phyloP scores from a whole-genome alignment of 106 monocot genomes.

The Platanthera guangdongensis region DNA sequence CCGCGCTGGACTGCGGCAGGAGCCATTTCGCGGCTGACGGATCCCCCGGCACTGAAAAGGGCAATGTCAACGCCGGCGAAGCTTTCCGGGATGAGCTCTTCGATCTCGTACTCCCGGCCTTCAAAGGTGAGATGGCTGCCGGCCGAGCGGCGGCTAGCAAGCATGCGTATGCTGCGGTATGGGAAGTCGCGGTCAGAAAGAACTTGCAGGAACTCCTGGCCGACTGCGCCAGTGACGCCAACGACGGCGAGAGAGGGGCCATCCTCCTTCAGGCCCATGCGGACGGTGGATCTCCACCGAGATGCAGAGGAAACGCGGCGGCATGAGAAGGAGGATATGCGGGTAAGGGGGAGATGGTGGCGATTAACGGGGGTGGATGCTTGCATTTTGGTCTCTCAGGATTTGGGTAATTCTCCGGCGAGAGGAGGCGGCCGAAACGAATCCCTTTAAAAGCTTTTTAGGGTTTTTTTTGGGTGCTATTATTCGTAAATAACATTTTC shows the following conservation, averaged over 20 bases:
- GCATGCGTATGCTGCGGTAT: conserved; percentile 64
- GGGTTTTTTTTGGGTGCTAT: conserved; percentile 6
- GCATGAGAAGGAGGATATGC: neutral
- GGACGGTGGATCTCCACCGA: conserved; percentile 13
- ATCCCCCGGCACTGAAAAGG: conserved; percentile 83
- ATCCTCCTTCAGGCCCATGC: conserved; percentile 54
- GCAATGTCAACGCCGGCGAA: conserved; percentile 87
- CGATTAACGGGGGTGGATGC: conserved; percentile 17
- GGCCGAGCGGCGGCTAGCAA: conserved; percentile 73
- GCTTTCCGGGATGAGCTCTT: conserved; percentile 69
- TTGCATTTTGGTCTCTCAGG: conserved; percentile 10
- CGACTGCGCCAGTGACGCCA: conserved; percentile 91
- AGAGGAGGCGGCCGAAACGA: neutral
- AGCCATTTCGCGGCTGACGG: conserved; percentile 51
- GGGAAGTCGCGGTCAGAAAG: conserved; percentile 89
- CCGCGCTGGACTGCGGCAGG: conserved; percentile 75
- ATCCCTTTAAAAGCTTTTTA: neutral
- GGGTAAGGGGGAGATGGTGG: neutral
- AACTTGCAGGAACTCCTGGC: conserved; percentile 89
- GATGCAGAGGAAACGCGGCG: neutral
- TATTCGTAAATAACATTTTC: too few species aligned
- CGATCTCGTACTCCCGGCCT: conserved; percentile 45
- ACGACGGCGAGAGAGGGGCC: conserved; percentile 81
- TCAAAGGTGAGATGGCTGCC: conserved; percentile 63
- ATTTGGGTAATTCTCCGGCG: neutral